Percentiles rank a stretch among this genome's conserved stretches.
Evolutionary conservation across 768 basidiomycete genomes (phyloP).

Genomic region (Lactarius deliciosus): DNA sequence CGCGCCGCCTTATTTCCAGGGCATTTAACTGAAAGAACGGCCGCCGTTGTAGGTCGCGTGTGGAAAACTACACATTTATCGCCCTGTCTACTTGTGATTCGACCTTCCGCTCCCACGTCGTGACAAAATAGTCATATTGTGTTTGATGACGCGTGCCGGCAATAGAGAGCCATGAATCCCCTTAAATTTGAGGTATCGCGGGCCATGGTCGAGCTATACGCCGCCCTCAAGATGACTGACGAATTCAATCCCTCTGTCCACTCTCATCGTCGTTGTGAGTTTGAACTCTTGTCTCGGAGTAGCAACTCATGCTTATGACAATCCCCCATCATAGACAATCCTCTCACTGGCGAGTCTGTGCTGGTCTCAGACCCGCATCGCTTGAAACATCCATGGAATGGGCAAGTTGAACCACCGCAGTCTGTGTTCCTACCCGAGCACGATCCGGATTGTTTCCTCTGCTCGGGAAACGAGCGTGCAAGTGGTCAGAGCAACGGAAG

Average conservation of each 20-base stretch:
- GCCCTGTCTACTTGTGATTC: background rate
- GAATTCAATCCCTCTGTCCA: constrained; percentile 25
- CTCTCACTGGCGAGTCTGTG: constrained; percentile 71
- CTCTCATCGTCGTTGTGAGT: constrained; percentile 28
- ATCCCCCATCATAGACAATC: constrained; percentile 60
- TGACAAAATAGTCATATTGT: background rate
- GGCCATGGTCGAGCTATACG: background rate
- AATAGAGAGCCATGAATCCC: constrained; percentile 1
- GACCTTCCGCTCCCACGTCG: constrained; percentile 6
- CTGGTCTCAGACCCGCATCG: constrained; percentile 84
- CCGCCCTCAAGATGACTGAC: constrained; percentile 15
- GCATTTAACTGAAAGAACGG: background rate
- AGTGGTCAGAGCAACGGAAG: constrained; percentile 66
- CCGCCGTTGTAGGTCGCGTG: background rate
- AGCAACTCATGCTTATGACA: background rate
- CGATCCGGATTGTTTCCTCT: constrained; percentile 80
- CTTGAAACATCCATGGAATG: constrained; percentile 87
- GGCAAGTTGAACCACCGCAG: constrained; percentile 73
- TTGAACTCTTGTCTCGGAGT: constrained; percentile 7
- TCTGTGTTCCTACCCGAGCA: constrained; percentile 53
- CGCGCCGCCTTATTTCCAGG: background rate
- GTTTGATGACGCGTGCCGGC: constrained; percentile 3
- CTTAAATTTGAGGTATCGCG: background rate
- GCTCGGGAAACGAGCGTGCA: constrained; percentile 78
- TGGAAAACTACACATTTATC: background rate